Percentiles rank a stretch among this genome's conserved stretches.
Conservation (phyloP, 257 asterid species). For the Fraxinus cuspidata region DNA sequence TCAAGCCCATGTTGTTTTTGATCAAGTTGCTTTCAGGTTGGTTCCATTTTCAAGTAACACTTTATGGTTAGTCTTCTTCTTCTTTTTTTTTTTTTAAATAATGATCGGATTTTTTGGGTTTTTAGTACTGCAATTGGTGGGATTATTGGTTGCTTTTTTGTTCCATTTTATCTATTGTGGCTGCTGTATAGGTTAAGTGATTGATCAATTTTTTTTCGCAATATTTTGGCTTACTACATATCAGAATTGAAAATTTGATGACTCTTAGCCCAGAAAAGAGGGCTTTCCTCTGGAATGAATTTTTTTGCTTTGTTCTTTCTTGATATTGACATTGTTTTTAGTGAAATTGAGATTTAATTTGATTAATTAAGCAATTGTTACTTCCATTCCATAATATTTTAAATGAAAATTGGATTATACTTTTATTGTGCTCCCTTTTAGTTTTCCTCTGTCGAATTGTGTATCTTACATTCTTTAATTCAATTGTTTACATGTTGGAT, state of each 20-base stretch:
- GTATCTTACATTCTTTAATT: not conserved
- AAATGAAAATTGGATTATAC: no score
- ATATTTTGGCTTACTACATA: not conserved
- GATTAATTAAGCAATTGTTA: no score
- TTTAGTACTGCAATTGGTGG: not conserved
- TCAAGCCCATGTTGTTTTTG: slow-evolving; percentile 47
- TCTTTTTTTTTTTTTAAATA: slow-evolving; percentile 1
- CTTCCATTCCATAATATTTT: not conserved
- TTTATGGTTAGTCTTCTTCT: not conserved
- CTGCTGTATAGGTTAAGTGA: slow-evolving; percentile 20
- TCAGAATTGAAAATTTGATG: not conserved
- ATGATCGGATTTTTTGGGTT: slow-evolving; percentile 12
- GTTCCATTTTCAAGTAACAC: slow-evolving; percentile 1
- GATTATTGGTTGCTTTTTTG: not conserved
- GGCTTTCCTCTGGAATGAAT: not conserved
- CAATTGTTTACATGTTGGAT: slow-evolving; percentile 2
- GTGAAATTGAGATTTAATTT: not conserved
- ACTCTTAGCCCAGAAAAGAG: not conserved
- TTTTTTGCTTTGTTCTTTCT: not conserved
- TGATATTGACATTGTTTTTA: not conserved
- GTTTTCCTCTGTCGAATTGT: not conserved
- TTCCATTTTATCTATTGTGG: slow-evolving; percentile 12
- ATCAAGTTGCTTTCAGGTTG: slow-evolving; percentile 57
- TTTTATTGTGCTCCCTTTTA: no score
- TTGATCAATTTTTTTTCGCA: not conserved